Percentiles rank a stretch among this genome's conserved stretches.
Evolutionary conservation across 2,329 filamentous ascomycete species (phyloP).

Genomic region (Geosmithia putterillii): DNA sequence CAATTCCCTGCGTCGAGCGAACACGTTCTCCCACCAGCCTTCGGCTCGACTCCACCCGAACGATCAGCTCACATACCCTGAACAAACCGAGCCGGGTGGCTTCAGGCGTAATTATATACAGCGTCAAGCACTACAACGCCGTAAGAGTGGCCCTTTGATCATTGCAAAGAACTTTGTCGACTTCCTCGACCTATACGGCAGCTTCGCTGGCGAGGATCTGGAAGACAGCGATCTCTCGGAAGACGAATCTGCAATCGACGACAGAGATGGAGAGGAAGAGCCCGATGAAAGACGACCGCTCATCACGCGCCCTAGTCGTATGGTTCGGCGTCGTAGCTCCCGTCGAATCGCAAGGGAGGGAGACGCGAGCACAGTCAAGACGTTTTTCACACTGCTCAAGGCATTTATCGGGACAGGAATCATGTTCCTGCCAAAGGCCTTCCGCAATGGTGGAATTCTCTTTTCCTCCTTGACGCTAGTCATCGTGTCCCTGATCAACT

Average conservation of each 20-base stretch:
- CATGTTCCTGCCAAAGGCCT: conserved; percentile 72
- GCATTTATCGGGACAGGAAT: conserved; percentile 72
- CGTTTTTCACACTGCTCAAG: conserved; percentile 69
- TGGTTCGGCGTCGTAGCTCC: conserved; percentile 42
- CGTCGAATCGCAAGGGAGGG: conserved; percentile 31
- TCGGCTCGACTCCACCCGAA: conserved; percentile 15
- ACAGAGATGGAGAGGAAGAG: conserved; percentile 31
- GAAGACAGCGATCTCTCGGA: conserved; percentile 34
- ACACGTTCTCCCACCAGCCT: conserved; percentile 51
- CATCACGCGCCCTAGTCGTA: conserved; percentile 12
- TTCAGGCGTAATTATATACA: conserved; percentile 33
- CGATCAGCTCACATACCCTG: conserved; percentile 18
- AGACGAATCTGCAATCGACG: conserved; percentile 43
- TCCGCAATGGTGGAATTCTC: conserved; percentile 64
- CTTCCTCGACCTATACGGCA: conserved; percentile 64
- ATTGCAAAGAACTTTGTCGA: conserved; percentile 62
- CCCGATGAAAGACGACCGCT: conserved; percentile 41
- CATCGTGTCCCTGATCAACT: conserved; percentile 51
- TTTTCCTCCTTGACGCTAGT: conserved; percentile 62
- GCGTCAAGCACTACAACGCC: conserved; percentile 24
- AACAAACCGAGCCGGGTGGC: conserved; percentile 30
- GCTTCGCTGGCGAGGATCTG: conserved; percentile 63
- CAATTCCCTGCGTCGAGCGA: conserved; percentile 40
- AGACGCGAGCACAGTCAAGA: conserved; percentile 56
- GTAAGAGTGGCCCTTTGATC: conserved; percentile 26